Base-by-base conservation (phyloP, 1,139 yeast species). In the Debaryomyces fabryi region DNA sequence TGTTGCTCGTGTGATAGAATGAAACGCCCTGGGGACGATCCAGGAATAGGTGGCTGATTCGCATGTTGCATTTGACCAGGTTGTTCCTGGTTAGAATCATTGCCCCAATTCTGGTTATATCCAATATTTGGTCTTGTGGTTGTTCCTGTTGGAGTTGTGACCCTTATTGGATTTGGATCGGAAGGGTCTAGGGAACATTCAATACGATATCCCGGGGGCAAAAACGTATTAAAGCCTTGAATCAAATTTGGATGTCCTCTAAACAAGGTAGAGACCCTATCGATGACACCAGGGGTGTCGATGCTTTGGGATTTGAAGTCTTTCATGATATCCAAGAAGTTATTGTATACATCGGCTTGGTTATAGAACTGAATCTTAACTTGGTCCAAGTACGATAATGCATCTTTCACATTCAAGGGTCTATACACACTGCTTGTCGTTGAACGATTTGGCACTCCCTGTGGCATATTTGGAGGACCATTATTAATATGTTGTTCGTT, bases 201-300 rank as follows among this genome's bases (percentile, higher is more conserved):
- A 57, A 93, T 92, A 55, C 96, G 79, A 68, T 91, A 93, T 1
- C 99, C 99, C 12, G 96, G 97, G 1, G 99, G 99, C 55, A 93
- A 77, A 64, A 93, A 93, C 1, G 99, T 93, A 70, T 93, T 93
- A 70, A 93, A 95, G 0, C 99, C 99, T 69, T 93, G 98, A 54
- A 93, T 92, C 61, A 93, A 76, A 58, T 83, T 83, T 2, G 97
- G 97, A 66, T 91, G 97, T 4, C 98, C 99, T 53, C 91, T 81
- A 66, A 93, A 93, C 50, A 93, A 73, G 1, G 88, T 82, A 0
- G 97, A 90, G 0, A 93, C 99, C 49, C 99, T 79, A 63, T 91
- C 97, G 64, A 93, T 93, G 33, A 93, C 99, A 18, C 98, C 99
- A 0, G 99, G 99, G 1, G 99, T 93, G 67, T 95, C 98, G 61